phyloP scores from a whole-genome alignment of 2,329 filamentous ascomycete species.

The Botrytis porri region DNA sequence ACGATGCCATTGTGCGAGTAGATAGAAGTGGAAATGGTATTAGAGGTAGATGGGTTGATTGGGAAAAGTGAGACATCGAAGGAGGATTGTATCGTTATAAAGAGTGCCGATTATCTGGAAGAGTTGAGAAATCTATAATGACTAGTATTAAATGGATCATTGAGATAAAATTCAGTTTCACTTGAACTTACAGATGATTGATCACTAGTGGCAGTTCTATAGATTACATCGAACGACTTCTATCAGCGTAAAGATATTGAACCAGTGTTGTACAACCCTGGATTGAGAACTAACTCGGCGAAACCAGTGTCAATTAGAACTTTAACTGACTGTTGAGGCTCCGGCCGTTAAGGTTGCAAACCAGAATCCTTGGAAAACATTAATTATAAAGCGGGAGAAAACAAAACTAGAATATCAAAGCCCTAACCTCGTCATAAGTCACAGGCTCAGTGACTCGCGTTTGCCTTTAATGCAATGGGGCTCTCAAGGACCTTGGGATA shows the following conservation, averaged over 20 bases:
- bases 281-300: conserved; percentile 23
- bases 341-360: conserved; percentile 22
- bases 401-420: background rate
- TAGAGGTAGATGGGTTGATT: background rate
- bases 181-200: conserved; percentile 6
- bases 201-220: conserved; percentile 17
- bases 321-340: conserved; percentile 11
- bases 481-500: background rate
- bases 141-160: background rate
- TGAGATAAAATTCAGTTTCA: background rate
- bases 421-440: background rate
- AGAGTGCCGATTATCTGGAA: conserved; percentile 14
- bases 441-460: background rate
- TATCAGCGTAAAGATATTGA: background rate
- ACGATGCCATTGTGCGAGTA: conserved; percentile 15
- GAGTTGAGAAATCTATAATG: background rate
- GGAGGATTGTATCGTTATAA: conserved; percentile 13
- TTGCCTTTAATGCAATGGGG: background rate
- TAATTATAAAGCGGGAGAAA: background rate
- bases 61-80: background rate
- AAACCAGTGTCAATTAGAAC: conserved; percentile 24
- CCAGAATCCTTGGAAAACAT: conserved; percentile 19
- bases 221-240: conserved; percentile 10
- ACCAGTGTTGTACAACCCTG: conserved; percentile 17
- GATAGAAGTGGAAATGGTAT: background rate